These are phyloP conservation scores for Fusarium sp. DNA, from an alignment of 2,329 filamentous ascomycete genomes.

Conservation along the genomic window DNA sequence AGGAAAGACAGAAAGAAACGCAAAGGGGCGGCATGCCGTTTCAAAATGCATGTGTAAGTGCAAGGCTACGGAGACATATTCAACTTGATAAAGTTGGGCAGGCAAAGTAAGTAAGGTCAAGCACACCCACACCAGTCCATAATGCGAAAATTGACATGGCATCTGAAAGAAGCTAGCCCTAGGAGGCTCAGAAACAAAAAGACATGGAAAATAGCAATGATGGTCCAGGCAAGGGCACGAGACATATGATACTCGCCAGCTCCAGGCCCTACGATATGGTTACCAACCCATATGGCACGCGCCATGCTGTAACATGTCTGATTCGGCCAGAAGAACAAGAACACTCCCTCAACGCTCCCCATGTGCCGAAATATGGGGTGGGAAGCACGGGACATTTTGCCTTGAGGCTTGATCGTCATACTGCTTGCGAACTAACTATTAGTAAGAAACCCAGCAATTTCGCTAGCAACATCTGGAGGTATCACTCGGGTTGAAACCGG, in stretches of 20 bases:
- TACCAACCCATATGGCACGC: slow-evolving; percentile 18
- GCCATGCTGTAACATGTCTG: neutral
- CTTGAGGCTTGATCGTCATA: slow-evolving; percentile 4
- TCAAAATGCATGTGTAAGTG: slow-evolving; percentile 7
- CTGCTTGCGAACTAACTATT: neutral
- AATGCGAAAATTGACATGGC: neutral
- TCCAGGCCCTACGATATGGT: neutral
- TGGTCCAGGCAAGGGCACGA: slow-evolving; percentile 3
- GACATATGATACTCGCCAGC: slow-evolving; percentile 10
- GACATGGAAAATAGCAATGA: neutral
- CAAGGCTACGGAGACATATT: slow-evolving; percentile 4
- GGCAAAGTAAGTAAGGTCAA: neutral
- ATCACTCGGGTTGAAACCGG: neutral
- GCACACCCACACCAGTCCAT: neutral
- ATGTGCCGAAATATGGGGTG: slow-evolving; percentile 1
- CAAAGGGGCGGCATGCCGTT: slow-evolving; percentile 5
- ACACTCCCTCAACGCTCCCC: neutral
- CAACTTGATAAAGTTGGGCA: slow-evolving; percentile 3
- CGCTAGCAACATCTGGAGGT: neutral
- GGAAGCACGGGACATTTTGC: neutral
- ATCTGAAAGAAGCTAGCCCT: neutral
- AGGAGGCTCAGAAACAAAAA: neutral
- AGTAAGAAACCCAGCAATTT: neutral
- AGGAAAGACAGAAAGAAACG: neutral
- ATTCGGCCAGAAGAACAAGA: slow-evolving; percentile 16